Conservation (phyloP, 768 basidiomycete genomes). For the Hericium erinaceus region DNA sequence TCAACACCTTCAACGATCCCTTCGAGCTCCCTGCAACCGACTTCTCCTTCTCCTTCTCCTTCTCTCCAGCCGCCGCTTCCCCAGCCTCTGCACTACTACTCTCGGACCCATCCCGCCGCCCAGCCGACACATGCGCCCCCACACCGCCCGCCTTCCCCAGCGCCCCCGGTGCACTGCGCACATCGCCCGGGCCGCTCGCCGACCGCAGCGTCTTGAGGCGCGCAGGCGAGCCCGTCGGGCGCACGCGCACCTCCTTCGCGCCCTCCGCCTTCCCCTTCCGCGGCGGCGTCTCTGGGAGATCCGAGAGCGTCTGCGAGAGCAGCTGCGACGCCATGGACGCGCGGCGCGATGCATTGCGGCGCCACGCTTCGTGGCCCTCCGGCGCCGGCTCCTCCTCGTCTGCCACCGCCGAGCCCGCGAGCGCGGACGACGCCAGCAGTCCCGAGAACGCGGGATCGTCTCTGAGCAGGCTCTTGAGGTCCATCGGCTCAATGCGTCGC, state of each 20-base stretch:
- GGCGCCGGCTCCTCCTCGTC: constrained; percentile 8
- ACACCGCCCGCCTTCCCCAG: constrained; percentile 18
- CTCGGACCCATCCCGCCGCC: constrained; percentile 13
- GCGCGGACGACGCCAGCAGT: constrained; percentile 7
- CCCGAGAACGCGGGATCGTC: constrained; percentile 1
- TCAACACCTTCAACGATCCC: constrained; percentile 42
- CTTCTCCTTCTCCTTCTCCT: constrained; percentile 2
- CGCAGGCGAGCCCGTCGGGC: constrained; percentile 8
- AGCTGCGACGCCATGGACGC: constrained; percentile 52
- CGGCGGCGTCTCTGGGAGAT: constrained; percentile 32
- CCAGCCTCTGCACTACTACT: constrained; percentile 20
- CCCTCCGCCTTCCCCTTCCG: constrained; percentile 13
- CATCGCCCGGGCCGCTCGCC: not conserved
- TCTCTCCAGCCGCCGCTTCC: not conserved
- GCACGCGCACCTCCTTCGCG: constrained; percentile 11
- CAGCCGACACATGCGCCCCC: constrained; percentile 15
- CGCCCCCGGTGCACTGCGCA: constrained; percentile 26
- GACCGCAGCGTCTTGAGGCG: constrained; percentile 6
- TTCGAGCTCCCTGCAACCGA: constrained; percentile 5
- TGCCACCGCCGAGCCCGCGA: not conserved
- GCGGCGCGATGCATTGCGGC: constrained; percentile 36
- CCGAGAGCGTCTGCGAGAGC: constrained; percentile 53
- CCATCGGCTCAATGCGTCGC: not conserved
- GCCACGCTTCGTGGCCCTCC: constrained; percentile 18
- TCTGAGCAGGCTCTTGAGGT: not conserved